Conservation (phyloP, 2,329 filamentous ascomycete genomes). For the Neodidymelliopsis sp. region DNA sequence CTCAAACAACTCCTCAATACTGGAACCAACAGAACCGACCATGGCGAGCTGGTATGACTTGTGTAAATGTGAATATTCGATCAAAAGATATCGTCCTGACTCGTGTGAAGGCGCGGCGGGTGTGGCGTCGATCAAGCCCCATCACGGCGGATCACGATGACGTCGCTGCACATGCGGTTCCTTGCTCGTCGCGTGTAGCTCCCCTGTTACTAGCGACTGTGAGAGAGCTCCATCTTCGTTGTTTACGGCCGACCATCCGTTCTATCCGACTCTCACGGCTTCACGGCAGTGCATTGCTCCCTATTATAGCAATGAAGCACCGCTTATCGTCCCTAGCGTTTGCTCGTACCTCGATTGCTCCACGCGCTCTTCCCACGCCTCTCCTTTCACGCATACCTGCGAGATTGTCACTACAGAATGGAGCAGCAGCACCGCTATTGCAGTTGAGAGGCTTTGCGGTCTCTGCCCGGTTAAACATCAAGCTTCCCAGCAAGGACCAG, state of each 20-base stretch:
- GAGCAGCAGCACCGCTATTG: background rate
- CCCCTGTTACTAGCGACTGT: constrained; percentile 10
- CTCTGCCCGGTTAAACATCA: constrained; percentile 13
- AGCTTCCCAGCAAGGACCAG: constrained; percentile 20
- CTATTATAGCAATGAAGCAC: constrained; percentile 38
- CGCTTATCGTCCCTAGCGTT: constrained; percentile 36
- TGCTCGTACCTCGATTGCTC: constrained; percentile 23
- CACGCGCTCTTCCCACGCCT: constrained; percentile 21
- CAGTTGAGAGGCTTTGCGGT: constrained; percentile 25
- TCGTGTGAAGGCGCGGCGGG: too few species aligned
- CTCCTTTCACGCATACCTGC: constrained; percentile 12
- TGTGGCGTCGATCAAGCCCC: constrained; percentile 14
- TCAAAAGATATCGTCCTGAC: too few species aligned
- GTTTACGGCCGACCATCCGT: constrained; percentile 12
- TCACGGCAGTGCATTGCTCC: constrained; percentile 2
- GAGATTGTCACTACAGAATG: constrained; percentile 1
- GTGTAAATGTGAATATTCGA: too few species aligned
- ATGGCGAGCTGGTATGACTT: too few species aligned
- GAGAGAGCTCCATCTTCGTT: constrained; percentile 1
- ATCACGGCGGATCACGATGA: constrained; percentile 21
- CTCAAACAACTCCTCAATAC: too few species aligned
- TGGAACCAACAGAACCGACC: too few species aligned
- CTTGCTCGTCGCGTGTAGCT: constrained; percentile 28
- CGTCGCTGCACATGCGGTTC: constrained; percentile 17
- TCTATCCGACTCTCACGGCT: constrained; percentile 21